Percentiles rank a stretch among this genome's conserved stretches.
These are phyloP conservation scores for Leccinellum rugosiceps DNA, from an alignment of 768 basidiomycete genomes.

Conservation along the genomic window DNA sequence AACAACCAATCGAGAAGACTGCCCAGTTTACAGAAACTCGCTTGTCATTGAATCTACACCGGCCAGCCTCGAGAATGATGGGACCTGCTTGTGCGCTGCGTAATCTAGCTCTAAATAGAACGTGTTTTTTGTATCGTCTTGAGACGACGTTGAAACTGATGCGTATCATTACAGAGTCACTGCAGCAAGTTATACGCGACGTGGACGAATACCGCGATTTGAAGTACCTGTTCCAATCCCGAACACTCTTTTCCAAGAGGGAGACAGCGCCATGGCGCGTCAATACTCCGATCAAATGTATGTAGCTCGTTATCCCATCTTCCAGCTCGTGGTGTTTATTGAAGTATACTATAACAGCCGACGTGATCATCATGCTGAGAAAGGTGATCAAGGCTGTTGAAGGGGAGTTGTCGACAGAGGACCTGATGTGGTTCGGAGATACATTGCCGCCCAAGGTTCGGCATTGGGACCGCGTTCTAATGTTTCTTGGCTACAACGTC, in stretches of 20 bases:
- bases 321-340: too few species aligned
- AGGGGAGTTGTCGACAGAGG: conserved; percentile 11
- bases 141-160: not conserved
- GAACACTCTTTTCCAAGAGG: not conserved
- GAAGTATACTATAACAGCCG: conserved; percentile 7
- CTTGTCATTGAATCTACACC: not conserved
- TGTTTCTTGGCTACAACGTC: too few species aligned
- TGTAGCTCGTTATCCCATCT: not conserved
- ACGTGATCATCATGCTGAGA: conserved; percentile 14
- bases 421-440: conserved; percentile 17
- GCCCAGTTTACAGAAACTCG: not conserved
- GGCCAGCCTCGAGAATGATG: conserved; percentile 18
- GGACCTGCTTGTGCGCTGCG: conserved; percentile 26
- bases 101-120: conserved; percentile 14
- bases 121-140: not conserved
- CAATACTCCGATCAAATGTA: not conserved
- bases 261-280: not conserved
- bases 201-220: not conserved
- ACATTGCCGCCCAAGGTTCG: too few species aligned
- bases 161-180: not conserved
- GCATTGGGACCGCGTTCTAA: too few species aligned
- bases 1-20: too few species aligned
- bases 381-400: conserved; percentile 21
- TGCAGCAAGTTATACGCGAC: not conserved
- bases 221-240: not conserved